Conservation (phyloP, 352 stramenopile species). For the Peronosclerospora sorghi region DNA sequence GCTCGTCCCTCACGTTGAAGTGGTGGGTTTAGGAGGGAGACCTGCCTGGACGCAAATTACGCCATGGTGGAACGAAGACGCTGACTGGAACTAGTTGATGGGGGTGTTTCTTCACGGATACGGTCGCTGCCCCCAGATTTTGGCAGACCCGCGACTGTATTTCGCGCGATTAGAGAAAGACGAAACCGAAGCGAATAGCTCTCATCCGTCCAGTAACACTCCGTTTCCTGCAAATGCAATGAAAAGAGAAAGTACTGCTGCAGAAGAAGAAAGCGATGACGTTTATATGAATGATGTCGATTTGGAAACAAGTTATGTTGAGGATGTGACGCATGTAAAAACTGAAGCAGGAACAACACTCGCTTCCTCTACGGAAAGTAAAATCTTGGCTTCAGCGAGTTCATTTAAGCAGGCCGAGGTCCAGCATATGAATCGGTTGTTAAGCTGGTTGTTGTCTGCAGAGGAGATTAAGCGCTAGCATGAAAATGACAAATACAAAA, state of each 20-base stretch:
- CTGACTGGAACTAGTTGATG: slow-evolving; percentile 65
- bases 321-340: slow-evolving; percentile 21
- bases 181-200: slow-evolving; percentile 5
- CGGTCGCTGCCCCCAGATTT: slow-evolving; percentile 72
- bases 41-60: slow-evolving; percentile 76
- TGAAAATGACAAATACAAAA: slow-evolving; percentile 68
- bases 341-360: slow-evolving; percentile 5
- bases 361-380: slow-evolving; percentile 1
- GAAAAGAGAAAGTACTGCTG: slow-evolving; percentile 10
- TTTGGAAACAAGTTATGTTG: slow-evolving; percentile 30
- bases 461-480: slow-evolving; percentile 80
- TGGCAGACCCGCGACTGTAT: slow-evolving; percentile 57
- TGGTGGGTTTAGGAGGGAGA: slow-evolving; percentile 61
- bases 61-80: slow-evolving; percentile 75
- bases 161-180: slow-evolving; percentile 59
- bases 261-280: slow-evolving; percentile 11
- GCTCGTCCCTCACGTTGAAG: slow-evolving; percentile 42
- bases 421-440: slow-evolving; percentile 82
- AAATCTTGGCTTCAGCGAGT: slow-evolving; percentile 9
- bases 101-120: slow-evolving; percentile 85
- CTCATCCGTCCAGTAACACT: background rate
- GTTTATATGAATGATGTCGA: slow-evolving; percentile 36
- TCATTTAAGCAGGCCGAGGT: slow-evolving; percentile 82
- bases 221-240: background rate
- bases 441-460: slow-evolving; percentile 77